Evolutionary conservation across 2,329 filamentous ascomycete species (phyloP), one percentile per base, ranked within the genome.

Genomic region (Fusarium musae): DNA sequence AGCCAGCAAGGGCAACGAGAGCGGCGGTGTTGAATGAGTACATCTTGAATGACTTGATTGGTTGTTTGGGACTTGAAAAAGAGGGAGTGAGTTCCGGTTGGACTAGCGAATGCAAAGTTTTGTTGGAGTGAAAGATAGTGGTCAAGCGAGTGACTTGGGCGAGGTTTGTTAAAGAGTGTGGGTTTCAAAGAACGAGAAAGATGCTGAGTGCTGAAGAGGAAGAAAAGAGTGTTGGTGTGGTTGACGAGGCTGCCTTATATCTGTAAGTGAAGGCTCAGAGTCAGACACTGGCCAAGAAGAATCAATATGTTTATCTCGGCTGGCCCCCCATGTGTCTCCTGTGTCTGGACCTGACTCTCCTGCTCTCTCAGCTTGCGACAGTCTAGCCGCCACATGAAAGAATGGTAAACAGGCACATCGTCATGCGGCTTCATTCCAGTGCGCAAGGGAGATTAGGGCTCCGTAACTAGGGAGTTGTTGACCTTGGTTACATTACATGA

Each of bases 111-210:
- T 66, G 69, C 59, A 49, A 47, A 61, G 39, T 52, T 57, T 65
- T 73, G 61, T 39, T 58, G 53, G 56, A 60, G n/a, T 52, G 58
- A 66, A 40, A 16, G 57, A 66, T n/a, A 57, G 50, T 59, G 57
- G 52, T 57, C 60, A 67, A 79, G 70, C 59, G 77, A 79, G 74
- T 73, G 77, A 77, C 76, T 77, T 50, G 64, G 70, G 75, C 69
- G 68, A 73, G 67, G 52, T 65, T 28, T 72, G 42, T 59, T 63
- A 71, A 73, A 52, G 73, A 75, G 64, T 46, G 73, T 71, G 62
- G n/a, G 36, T 54, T 65, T 37, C 60, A 63, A 69, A 47, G 23
- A 66, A 57, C 46, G 53, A 72, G 47, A 62, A 46, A 37, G 66
- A 52, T 40, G 60, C 50, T 70, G 66, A 63, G 64, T 50, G 68